Evolutionary conservation across 441 rosid species (phyloP).

Genomic region (Gossypium trilobum): DNA sequence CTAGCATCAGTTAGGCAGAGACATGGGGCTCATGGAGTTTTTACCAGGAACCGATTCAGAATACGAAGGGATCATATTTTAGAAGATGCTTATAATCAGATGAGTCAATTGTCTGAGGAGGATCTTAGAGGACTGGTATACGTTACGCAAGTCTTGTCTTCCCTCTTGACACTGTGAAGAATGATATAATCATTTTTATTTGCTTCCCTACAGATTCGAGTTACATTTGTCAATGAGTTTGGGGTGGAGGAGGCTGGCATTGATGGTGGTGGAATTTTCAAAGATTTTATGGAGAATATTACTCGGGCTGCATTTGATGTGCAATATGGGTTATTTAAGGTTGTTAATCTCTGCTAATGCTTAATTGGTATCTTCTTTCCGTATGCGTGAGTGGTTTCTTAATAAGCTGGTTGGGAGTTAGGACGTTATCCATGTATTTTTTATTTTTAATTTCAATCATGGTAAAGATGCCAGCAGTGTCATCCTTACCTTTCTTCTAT

Average conservation of each 20-base stretch:
- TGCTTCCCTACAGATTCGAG: constrained; percentile 70
- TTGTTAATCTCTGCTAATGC: constrained; percentile 18
- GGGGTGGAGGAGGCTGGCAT: constrained; percentile 99
- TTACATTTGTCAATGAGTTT: constrained; percentile 86
- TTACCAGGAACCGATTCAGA: constrained; percentile 76
- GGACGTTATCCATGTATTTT: neutral
- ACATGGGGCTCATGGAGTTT: constrained; percentile 64
- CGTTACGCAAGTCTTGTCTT: constrained; percentile 20
- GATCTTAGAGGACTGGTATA: constrained; percentile 87
- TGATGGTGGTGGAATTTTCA: constrained; percentile 99
- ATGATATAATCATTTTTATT: constrained; percentile 15
- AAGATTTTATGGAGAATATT: constrained; percentile 99
- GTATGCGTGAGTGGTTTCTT: neutral
- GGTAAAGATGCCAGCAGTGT: neutral
- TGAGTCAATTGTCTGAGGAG: constrained; percentile 89
- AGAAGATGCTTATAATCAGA: constrained; percentile 96
- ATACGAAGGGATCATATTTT: constrained; percentile 87
- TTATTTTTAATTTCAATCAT: neutral
- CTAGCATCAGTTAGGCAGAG: constrained; percentile 62
- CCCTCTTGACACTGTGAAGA: constrained; percentile 9
- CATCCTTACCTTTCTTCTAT: neutral
- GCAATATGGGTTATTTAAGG: constrained; percentile 98
- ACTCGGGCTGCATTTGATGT: constrained; percentile 94
- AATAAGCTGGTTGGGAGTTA: constrained; percentile 4
- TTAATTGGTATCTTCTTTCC: neutral